A percentile compares a stretch with the other conserved stretches of the same genome.
phyloP scores from a whole-genome alignment of 345 rosid species.

The Citrus reticulata region DNA sequence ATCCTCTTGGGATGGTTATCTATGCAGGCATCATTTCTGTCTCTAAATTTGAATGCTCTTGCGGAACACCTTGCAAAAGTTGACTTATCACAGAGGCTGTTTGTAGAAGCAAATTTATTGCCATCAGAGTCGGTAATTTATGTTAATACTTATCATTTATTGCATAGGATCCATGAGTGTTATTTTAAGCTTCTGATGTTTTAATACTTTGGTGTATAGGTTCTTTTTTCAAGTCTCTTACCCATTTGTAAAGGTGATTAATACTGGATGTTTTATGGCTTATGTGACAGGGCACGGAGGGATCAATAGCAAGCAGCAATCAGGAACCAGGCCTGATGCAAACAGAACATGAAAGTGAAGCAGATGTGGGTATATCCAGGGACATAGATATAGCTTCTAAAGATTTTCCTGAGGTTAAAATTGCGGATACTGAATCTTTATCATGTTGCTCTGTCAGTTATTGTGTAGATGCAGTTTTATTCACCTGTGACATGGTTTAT shows the following conservation, averaged over 20 bases:
- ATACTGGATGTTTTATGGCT: constrained; percentile 10
- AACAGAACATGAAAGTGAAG: constrained; percentile 1
- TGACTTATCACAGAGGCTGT: constrained; percentile 61
- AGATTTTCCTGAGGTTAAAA: constrained; percentile 18
- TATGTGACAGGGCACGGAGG: constrained; percentile 26
- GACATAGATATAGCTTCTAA: constrained; percentile 21
- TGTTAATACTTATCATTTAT: not conserved
- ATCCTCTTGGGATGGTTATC: not conserved
- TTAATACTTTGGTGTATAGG: not conserved
- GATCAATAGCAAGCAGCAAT: constrained; percentile 13
- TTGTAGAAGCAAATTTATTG: constrained; percentile 68
- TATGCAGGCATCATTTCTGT: constrained; percentile 57
- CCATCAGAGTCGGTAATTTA: constrained; percentile 54
- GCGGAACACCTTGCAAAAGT: constrained; percentile 60
- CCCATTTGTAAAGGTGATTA: not conserved
- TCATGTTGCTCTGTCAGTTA: not conserved
- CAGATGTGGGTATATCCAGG: constrained; percentile 15
- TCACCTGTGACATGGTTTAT: constrained; percentile 7
- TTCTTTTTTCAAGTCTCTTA: not conserved
- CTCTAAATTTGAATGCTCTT: constrained; percentile 63
- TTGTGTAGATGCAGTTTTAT: constrained; percentile 1
- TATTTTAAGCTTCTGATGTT: not conserved
- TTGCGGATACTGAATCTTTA: not conserved
- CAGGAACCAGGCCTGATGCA: constrained; percentile 24
- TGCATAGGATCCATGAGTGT: not conserved